A percentile compares a stretch with the other conserved stretches of the same genome.
These are phyloP conservation scores for Colletotrichum shisoi DNA, from an alignment of 2,329 filamentous ascomycete species.

Conservation along the genomic window DNA sequence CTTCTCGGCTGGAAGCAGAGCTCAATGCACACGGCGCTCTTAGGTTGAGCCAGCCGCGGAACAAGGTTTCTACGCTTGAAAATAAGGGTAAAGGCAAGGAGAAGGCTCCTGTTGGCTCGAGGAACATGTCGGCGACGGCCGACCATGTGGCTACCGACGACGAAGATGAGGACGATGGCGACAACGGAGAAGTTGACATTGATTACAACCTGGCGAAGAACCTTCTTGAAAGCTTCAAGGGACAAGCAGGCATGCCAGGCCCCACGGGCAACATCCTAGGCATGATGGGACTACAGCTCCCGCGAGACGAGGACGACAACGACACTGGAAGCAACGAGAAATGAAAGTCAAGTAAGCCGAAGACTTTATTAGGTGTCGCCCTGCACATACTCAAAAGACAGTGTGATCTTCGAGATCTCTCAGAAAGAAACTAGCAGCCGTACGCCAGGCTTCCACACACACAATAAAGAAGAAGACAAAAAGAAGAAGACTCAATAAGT, in stretches of 20 bases:
- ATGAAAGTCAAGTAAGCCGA: not conserved
- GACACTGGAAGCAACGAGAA: constrained; percentile 41
- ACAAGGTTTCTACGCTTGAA: constrained; percentile 46
- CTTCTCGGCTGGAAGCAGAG: constrained; percentile 76
- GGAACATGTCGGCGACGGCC: constrained; percentile 12
- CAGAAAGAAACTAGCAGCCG: not conserved
- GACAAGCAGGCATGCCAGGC: constrained; percentile 83
- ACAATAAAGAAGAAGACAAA: no score
- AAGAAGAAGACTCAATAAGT: not conserved
- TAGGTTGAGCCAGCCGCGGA: constrained; percentile 55
- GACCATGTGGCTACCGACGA: constrained; percentile 45
- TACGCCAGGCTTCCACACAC: not conserved
- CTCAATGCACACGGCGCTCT: constrained; percentile 74
- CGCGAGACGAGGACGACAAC: constrained; percentile 75
- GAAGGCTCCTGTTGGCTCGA: constrained; percentile 6
- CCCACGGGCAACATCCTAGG: constrained; percentile 87
- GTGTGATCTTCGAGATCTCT: no score
- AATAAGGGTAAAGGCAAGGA: constrained; percentile 21
- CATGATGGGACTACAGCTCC: constrained; percentile 83
- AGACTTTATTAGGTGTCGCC: not conserved
- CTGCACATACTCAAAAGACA: not conserved
- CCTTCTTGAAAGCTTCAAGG: constrained; percentile 89
- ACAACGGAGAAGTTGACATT: constrained; percentile 71
- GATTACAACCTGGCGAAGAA: constrained; percentile 92
- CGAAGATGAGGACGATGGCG: constrained; percentile 60